These are phyloP conservation scores for Flaveria ramosissima DNA, from an alignment of 129 eudicot species.

Conservation along the genomic window DNA sequence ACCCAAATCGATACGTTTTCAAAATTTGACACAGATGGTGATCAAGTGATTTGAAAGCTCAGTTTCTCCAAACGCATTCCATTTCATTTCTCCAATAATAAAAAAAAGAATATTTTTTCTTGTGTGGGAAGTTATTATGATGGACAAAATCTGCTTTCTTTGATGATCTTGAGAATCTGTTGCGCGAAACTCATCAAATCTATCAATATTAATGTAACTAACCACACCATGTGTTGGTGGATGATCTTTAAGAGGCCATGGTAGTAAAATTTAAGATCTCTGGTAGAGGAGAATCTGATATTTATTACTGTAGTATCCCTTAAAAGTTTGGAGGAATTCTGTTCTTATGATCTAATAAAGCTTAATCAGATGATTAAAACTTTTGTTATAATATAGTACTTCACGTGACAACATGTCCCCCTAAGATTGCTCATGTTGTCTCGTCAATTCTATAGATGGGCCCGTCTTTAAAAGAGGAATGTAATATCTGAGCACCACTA, in stretches of 20 bases:
- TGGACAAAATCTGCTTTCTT: no score
- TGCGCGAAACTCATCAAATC: no score
- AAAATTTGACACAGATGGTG: conserved; percentile 16
- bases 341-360: conserved; percentile 14
- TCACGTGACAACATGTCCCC: conserved; percentile 35
- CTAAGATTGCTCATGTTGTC: conserved; percentile 33
- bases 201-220: no score
- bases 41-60: conserved; percentile 28
- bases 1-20: background rate
- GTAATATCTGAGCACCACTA: conserved; percentile 44
- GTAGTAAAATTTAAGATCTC: no score
- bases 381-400: conserved; percentile 20
- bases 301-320: no score
- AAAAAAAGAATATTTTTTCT: background rate
- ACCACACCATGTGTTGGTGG: no score
- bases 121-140: conserved; percentile 6
- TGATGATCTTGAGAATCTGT: no score
- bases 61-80: background rate
- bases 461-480: conserved; percentile 31
- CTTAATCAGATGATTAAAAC: conserved; percentile 22
- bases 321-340: background rate
- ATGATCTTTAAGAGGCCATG: no score
- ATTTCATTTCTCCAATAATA: conserved; percentile 1
- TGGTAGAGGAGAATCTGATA: no score
- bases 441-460: conserved; percentile 35